phyloP scores from a whole-genome alignment of 1,139 yeast genomes.

The Yamadazyma diospyri region DNA sequence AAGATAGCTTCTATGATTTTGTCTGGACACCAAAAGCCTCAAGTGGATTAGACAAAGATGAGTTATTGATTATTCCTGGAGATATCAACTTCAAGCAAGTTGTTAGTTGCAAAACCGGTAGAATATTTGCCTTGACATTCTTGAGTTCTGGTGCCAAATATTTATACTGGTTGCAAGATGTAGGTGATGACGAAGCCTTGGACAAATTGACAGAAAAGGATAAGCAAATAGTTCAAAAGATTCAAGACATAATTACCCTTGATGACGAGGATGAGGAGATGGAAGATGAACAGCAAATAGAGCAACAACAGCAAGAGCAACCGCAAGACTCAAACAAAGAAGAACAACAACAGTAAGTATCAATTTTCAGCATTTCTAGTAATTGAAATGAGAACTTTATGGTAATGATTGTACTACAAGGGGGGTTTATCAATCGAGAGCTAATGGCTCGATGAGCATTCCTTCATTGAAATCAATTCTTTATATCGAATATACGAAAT shows the following conservation, averaged over 20 bases:
- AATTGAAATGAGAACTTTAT: no score
- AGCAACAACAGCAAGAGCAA: constrained; percentile 2
- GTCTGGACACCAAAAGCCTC: constrained; percentile 40
- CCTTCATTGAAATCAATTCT: no score
- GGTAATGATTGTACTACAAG: no score
- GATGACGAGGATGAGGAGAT: constrained; percentile 45
- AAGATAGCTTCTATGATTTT: constrained; percentile 44
- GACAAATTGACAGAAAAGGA: constrained; percentile 67
- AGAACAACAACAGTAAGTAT: constrained; percentile 11
- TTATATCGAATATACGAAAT: constrained; percentile 9
- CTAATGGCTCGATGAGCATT: no score
- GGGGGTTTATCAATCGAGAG: no score
- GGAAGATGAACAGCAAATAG: constrained; percentile 16
- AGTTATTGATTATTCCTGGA: constrained; percentile 83
- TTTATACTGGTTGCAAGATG: constrained; percentile 89
- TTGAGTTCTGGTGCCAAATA: constrained; percentile 79
- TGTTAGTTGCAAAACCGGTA: constrained; percentile 71
- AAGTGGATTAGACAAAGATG: constrained; percentile 52
- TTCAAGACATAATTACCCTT: constrained; percentile 50
- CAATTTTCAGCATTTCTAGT: constrained; percentile 2
- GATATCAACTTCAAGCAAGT: constrained; percentile 84
- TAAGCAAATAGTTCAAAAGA: constrained; percentile 45
- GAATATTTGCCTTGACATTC: constrained; percentile 82
- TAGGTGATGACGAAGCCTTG: constrained; percentile 60
- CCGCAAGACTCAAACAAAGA: constrained; percentile 6